Conservation (phyloP, 768 basidiomycete species). For the Tulasnella sp. region DNA sequence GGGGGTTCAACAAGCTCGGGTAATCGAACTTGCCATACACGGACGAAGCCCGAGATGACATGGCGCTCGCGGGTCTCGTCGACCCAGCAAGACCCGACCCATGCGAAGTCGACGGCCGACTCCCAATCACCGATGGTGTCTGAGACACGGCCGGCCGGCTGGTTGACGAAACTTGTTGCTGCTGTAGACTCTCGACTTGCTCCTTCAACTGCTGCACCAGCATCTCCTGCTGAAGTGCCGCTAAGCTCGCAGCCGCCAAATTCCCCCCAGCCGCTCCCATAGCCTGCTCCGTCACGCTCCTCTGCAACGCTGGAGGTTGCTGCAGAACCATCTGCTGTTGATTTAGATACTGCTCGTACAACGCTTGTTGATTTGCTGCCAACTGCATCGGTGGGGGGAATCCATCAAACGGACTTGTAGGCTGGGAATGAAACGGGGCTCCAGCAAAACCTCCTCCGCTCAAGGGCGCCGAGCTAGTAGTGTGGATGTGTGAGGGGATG, state of each 20-base stretch:
- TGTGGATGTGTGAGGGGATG: not conserved
- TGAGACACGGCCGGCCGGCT: not conserved
- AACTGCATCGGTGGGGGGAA: constrained; percentile 2
- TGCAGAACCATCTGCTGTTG: not conserved
- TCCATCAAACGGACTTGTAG: constrained; percentile 11
- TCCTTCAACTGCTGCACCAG: not conserved
- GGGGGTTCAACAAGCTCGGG: not conserved
- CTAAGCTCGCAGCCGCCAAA: not conserved
- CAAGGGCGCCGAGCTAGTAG: not conserved
- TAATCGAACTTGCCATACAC: not conserved
- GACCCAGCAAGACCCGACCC: not conserved
- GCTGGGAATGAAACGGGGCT: constrained; percentile 11
- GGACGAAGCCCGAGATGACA: not conserved
- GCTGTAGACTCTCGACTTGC: not conserved
- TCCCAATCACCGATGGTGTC: not conserved
- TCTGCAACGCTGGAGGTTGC: not conserved
- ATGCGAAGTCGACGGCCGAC: not conserved
- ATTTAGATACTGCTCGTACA: constrained; percentile 13
- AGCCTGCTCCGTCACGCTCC: not conserved
- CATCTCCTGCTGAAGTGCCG: not conserved
- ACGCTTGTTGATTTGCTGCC: not conserved
- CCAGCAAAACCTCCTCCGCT: not conserved
- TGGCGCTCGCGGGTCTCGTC: not conserved
- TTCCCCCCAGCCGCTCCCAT: not conserved
- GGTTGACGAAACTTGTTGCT: not conserved